Base-by-base conservation (phyloP, 2,329 filamentous ascomycete species). In the Claviceps maximensis region DNA sequence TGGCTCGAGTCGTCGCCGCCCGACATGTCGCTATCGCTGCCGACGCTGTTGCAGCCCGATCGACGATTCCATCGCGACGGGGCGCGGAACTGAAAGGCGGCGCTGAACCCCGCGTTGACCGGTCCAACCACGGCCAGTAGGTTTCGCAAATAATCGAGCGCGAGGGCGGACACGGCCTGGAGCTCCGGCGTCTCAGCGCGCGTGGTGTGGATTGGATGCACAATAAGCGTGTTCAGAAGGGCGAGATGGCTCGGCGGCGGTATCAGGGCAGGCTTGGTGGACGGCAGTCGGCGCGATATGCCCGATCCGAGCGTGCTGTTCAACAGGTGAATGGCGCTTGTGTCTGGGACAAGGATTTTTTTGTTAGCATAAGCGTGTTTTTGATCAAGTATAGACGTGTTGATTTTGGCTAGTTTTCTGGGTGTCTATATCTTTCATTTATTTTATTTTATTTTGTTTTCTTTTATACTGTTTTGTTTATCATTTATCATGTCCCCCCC, bases 191-290 rank as follows among this genome's bases (percentile, higher is more conserved):
- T 78, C 29, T 77, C 74, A 3, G 84, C 78, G 49, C 87, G 82
- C 3, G 84, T 93, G 1, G 90, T 96, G 58, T 86, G 80, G 25
- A 74, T 71, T 0, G 91, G 91, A 62, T 95, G 89, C 15, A 93
- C 78, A n/a, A 84, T 69, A n/a, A 96, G 73, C 1, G 88, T 93
- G 45, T 77, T 81, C n/a, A 89, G 77, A 9, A 96, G 73, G 8
- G 87, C 83, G 25, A 97, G 73, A 58, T 91, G 83, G 53, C 80
- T 78, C 0, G 85, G 76, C 2, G 86, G 80, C 1, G 91, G 87
- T 19, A 89, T 69, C 54, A 78, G 78, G 12, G 79, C 78, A 1
- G 80, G 72, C 33, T 68, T 69, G 12, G 56, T 47, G 47, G 52
- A 54, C 4, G 57, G 53, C 4, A 55, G 55, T 44, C 59, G 57